These are phyloP conservation scores for Pseudogymnoascus sp. DNA, from an alignment of 2,329 filamentous ascomycete genomes.

Conservation along the genomic window DNA sequence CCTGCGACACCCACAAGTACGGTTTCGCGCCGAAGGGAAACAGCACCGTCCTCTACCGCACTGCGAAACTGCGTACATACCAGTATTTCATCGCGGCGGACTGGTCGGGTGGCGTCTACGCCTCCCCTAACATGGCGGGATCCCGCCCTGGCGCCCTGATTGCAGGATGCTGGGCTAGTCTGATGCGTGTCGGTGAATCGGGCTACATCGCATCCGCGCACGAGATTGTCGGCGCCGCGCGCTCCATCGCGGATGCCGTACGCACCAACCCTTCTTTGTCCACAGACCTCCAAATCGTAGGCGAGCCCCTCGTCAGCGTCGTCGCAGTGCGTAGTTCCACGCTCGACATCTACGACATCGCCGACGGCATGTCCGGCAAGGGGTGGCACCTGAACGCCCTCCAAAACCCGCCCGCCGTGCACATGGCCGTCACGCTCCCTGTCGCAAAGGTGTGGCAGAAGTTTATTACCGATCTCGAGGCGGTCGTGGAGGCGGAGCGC, in stretches of 20 bases:
- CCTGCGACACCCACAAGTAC: conserved; percentile 97
- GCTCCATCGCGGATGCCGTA: conserved; percentile 71
- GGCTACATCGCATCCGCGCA: conserved; percentile 84
- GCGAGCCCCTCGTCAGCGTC: conserved; percentile 79
- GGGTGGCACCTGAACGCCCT: conserved; percentile 96
- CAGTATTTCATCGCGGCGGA: conserved; percentile 96
- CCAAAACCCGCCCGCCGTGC: conserved; percentile 84
- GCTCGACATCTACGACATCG: conserved; percentile 91
- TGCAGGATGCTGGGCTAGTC: conserved; percentile 86
- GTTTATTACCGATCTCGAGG: conserved; percentile 64
- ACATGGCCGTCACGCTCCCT: conserved; percentile 86
- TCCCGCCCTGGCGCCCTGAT: conserved; percentile 90
- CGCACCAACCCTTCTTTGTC: conserved; percentile 58
- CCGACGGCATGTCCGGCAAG: conserved; percentile 72
- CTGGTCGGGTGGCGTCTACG: conserved; percentile 95
- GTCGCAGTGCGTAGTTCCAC: conserved; percentile 76
- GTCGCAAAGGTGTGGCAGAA: conserved; percentile 73
- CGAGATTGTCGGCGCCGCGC: conserved; percentile 78
- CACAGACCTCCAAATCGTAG: conserved; percentile 69
- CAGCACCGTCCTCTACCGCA: conserved; percentile 85
- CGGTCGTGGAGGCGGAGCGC: conserved; percentile 60
- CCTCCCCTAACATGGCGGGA: conserved; percentile 82
- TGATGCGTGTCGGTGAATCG: conserved; percentile 79
- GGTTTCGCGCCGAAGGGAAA: conserved; percentile 98
- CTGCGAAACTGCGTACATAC: conserved; percentile 65